Percentiles rank a stretch among this genome's conserved stretches.
These are phyloP conservation scores for Aspergillus ibericus DNA, from an alignment of 2,329 filamentous ascomycete genomes.

Conservation along the genomic window DNA sequence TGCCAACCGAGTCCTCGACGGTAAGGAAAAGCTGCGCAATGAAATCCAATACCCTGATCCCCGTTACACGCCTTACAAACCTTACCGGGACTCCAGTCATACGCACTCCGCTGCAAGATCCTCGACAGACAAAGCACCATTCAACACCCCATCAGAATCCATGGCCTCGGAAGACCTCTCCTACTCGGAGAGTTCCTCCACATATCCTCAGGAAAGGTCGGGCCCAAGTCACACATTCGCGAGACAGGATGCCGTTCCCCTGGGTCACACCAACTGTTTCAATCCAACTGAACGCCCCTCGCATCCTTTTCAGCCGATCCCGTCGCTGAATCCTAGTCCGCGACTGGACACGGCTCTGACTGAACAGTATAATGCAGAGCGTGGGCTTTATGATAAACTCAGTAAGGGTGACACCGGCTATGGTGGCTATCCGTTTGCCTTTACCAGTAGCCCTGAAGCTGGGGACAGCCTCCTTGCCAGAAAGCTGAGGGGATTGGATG, in stretches of 20 bases:
- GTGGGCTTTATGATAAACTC: constrained; percentile 64
- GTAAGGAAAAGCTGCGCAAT: constrained; percentile 86
- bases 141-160: constrained; percentile 37
- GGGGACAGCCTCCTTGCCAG: constrained; percentile 70
- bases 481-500: constrained; percentile 63
- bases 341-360: constrained; percentile 18
- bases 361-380: constrained; percentile 33
- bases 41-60: constrained; percentile 89
- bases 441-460: constrained; percentile 43
- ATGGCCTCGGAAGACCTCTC: neutral
- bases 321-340: constrained; percentile 26
- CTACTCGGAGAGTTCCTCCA: constrained; percentile 13
- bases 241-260: neutral
- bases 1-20: constrained; percentile 92
- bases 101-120: constrained; percentile 51
- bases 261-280: neutral
- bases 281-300: constrained; percentile 3
- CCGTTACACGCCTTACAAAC: constrained; percentile 80
- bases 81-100: constrained; percentile 48
- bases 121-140: constrained; percentile 60
- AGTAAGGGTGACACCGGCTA: constrained; percentile 65
- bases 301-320: constrained; percentile 22
- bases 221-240: neutral
- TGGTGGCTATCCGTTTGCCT: constrained; percentile 55
- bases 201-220: neutral